Percentiles rank a stretch among this genome's conserved stretches.
phyloP scores from a whole-genome alignment of 2,329 filamentous ascomycete species.

The Whalleya microplaca region DNA sequence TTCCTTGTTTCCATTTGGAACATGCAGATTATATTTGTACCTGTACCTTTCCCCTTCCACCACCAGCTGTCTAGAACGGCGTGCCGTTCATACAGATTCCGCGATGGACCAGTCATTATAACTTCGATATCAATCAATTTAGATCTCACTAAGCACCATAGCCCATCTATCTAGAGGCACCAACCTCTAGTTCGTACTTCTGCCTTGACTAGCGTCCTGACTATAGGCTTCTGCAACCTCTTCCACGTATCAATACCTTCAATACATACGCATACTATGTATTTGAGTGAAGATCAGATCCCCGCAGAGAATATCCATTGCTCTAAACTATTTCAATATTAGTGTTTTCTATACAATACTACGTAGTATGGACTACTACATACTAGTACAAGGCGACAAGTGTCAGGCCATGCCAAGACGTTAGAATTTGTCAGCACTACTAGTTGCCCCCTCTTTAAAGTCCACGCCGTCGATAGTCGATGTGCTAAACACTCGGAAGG shows the following conservation, averaged over 20 bases:
- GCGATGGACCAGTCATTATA: too few relatives aligned
- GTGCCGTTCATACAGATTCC: too few relatives aligned
- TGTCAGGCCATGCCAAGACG: not conserved
- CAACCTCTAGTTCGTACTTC: not conserved
- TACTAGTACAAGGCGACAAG: not conserved
- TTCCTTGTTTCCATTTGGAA: not conserved
- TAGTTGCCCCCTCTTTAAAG: not conserved
- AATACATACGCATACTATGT: not conserved
- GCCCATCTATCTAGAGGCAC: too few relatives aligned
- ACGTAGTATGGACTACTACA: not conserved
- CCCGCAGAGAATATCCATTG: not conserved
- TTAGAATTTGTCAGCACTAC: not conserved
- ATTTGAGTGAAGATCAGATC: not conserved
- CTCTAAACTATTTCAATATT: not conserved
- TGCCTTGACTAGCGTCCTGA: not conserved
- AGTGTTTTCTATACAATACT: not conserved
- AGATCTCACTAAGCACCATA: not conserved
- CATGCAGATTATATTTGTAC: not conserved
- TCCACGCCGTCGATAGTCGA: not conserved
- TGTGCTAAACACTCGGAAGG: not conserved
- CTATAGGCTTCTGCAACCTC: not conserved
- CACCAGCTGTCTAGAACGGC: too few relatives aligned
- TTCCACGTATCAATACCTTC: not conserved
- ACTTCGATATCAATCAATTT: not conserved
- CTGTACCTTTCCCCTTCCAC: too few relatives aligned